Evolutionary conservation across 495 filamentous ascomycete species (phyloP), one percentile per base, ranked within the genome.

Genomic region (Penicillium nucicola): DNA sequence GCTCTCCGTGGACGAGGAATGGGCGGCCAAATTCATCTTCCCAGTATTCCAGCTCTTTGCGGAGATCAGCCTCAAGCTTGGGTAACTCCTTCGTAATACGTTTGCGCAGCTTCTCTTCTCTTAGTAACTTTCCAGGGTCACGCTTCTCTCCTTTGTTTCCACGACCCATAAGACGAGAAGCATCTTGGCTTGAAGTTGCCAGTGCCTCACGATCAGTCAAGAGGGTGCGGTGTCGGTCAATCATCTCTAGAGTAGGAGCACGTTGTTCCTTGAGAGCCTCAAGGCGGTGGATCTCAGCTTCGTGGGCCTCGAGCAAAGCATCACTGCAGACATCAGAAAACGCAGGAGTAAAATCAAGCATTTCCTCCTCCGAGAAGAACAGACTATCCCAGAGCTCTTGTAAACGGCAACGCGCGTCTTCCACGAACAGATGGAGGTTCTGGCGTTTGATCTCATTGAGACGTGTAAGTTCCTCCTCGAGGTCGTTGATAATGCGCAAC

Each of bases 101-200:
- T 79, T 97, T 99, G 34, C 93, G 82, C 89, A 96, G 93, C 78
- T 96, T 97, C 73, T 99, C 93, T 63, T 99, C 93, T 19, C 93
- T 81, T 23, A 99, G 74, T n/a, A 99, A 77, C 66, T 95, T 90
- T 22, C 89, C 91, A 0, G 93, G 93, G 66, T 99, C 93, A 58
- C 93, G 87, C 60, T 83, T 85, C 66, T 96, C 90, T 42, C 90
- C 88, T 70, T 92, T 96, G 47, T 85, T 83, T 2, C 92, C 92
- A 33, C 91, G 87, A 51, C 80, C 79, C 84, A 97, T 88, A 12
- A 99, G 77, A 20, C 93, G 85, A 18, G 91, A 97, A 22, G 95
- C 90, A 73, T 99, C 95, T 59, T 95, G 90, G 58, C 88, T 92
- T 0, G 91, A 91, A 17, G 84, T 75, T n/a, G 84, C 81, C 25